A percentile compares a stretch with the other conserved stretches of the same genome.
Conservation (phyloP, 2,329 filamentous ascomycete genomes). For the Fusarium mundagurra region DNA sequence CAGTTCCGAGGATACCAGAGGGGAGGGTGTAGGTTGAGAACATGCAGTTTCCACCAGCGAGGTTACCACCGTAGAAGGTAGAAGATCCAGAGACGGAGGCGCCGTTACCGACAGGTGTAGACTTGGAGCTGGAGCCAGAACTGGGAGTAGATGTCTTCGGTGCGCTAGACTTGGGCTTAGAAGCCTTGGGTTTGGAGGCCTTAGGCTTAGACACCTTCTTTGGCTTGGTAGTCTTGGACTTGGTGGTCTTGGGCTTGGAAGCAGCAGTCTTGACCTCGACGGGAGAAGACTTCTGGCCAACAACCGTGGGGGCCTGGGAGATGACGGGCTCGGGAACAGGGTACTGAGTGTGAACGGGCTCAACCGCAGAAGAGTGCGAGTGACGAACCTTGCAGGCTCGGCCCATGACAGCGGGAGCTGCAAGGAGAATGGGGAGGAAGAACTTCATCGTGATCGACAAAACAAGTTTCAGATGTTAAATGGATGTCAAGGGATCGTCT, state of each 20-base stretch:
- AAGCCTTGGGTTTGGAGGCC: background rate
- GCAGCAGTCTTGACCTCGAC: background rate
- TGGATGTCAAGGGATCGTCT: background rate
- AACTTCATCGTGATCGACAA: constrained; percentile 40
- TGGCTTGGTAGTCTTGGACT: background rate
- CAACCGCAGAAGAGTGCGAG: constrained; percentile 8
- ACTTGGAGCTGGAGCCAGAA: background rate
- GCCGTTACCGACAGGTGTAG: constrained; percentile 14
- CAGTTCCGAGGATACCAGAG: constrained; percentile 67
- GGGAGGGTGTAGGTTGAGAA: constrained; percentile 72
- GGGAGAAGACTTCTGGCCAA: constrained; percentile 2
- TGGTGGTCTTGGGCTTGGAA: background rate
- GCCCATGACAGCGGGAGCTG: constrained; percentile 42
- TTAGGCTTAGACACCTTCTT: background rate
- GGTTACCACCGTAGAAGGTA: constrained; percentile 65
- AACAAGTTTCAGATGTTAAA: constrained; percentile 11
- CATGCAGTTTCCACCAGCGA: constrained; percentile 69
- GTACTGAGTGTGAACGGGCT: constrained; percentile 9
- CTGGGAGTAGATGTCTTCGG: background rate
- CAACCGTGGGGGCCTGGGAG: background rate
- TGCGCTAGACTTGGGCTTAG: background rate
- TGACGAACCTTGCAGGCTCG: constrained; percentile 35
- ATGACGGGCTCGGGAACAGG: background rate
- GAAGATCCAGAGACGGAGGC: constrained; percentile 32
- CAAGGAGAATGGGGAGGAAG: constrained; percentile 36